These are phyloP conservation scores for Aspergillus brasiliensis DNA, from an alignment of 2,329 filamentous ascomycete species.

Conservation along the genomic window DNA sequence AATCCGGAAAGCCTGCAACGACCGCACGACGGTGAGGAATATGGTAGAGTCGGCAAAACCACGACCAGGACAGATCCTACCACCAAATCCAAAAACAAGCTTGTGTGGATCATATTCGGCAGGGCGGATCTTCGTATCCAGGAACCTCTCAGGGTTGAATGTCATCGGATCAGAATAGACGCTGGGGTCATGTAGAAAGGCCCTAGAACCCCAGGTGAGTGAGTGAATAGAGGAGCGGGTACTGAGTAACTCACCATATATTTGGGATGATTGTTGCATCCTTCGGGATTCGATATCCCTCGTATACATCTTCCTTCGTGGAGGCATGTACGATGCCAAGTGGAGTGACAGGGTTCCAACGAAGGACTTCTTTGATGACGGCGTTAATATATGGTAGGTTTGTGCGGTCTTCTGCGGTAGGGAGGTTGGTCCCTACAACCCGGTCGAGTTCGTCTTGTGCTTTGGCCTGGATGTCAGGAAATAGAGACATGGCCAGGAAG, in stretches of 20 bases:
- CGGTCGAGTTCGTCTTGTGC: slow-evolving; percentile 41
- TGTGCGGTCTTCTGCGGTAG: slow-evolving; percentile 38
- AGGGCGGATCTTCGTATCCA: too few relatives aligned
- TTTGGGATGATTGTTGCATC: neutral
- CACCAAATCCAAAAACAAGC: too few relatives aligned
- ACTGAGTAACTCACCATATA: neutral
- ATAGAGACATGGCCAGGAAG: slow-evolving; percentile 13
- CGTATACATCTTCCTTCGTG: neutral
- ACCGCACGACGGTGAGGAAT: too few relatives aligned
- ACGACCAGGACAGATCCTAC: too few relatives aligned
- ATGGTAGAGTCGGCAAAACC: too few relatives aligned
- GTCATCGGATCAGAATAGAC: too few relatives aligned
- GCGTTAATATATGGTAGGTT: slow-evolving; percentile 31
- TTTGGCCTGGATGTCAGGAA: slow-evolving; percentile 44
- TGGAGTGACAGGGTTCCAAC: slow-evolving; percentile 41
- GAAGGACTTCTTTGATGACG: slow-evolving; percentile 32
- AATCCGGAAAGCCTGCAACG: too few relatives aligned
- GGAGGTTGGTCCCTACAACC: slow-evolving; percentile 34
- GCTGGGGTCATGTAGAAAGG: too few relatives aligned
- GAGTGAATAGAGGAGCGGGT: too few relatives aligned
- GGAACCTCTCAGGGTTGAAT: too few relatives aligned
- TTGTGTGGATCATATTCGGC: too few relatives aligned
- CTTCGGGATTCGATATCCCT: neutral
- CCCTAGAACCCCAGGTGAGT: too few relatives aligned
- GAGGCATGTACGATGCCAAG: slow-evolving; percentile 34